Percentiles rank a stretch among this genome's conserved stretches.
phyloP scores from a whole-genome alignment of 768 basidiomycete genomes.

The Cubamyces lactineus region DNA sequence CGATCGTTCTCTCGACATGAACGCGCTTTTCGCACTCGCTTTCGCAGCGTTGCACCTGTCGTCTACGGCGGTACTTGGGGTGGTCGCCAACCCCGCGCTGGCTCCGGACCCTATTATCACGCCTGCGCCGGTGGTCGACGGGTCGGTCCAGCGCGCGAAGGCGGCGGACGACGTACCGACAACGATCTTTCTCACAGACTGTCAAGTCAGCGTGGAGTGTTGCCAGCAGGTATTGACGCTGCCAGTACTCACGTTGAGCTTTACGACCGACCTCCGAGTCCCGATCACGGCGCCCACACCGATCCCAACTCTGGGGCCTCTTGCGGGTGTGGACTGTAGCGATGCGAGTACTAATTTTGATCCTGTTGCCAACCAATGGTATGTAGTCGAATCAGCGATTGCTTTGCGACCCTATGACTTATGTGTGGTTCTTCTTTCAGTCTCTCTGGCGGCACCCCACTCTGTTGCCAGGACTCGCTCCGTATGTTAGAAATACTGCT shows the following conservation, averaged over 20 bases:
- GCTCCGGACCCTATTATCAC: constrained; percentile 7
- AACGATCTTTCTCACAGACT: background rate
- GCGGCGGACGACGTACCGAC: background rate
- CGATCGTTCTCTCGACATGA: background rate
- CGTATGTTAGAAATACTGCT: background rate
- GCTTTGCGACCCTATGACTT: background rate
- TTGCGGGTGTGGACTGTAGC: constrained; percentile 11
- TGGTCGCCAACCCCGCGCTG: background rate
- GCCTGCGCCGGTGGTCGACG: background rate
- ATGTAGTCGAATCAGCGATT: background rate
- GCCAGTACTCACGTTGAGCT: constrained; percentile 3
- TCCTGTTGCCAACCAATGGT: constrained; percentile 16
- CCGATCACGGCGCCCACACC: constrained; percentile 14
- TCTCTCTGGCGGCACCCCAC: constrained; percentile 8
- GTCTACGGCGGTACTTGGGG: background rate
- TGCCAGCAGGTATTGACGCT: constrained; percentile 14
- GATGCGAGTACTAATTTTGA: background rate
- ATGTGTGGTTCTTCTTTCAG: background rate
- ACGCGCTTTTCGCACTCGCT: background rate
- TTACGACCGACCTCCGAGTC: constrained; percentile 10
- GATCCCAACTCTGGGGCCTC: constrained; percentile 18
- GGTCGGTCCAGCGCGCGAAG: background rate
- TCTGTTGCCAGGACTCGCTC: constrained; percentile 19
- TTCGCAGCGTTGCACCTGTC: background rate
- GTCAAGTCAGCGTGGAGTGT: constrained; percentile 5